Evolutionary conservation across 305 asterid genomes (phyloP).

Genomic region (Fraxinus latifolia): DNA sequence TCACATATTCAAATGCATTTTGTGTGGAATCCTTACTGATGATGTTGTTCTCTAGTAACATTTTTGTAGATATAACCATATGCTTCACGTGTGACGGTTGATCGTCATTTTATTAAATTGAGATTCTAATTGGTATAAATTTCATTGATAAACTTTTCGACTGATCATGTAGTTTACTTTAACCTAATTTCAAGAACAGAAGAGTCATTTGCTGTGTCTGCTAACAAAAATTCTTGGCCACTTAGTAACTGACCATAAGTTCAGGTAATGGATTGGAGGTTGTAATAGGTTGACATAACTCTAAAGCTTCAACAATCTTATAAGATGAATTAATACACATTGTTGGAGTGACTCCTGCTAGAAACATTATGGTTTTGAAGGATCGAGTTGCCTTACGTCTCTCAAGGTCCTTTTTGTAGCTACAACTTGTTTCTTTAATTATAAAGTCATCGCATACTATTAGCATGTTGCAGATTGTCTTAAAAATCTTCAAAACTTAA

Average conservation of each 20-base stretch:
- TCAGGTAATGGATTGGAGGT: neutral
- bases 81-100: neutral
- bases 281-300: neutral
- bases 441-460: neutral
- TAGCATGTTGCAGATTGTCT: neutral
- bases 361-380: neutral
- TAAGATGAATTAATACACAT: neutral
- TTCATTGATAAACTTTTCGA: neutral
- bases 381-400: neutral
- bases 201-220: neutral
- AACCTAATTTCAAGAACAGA: neutral
- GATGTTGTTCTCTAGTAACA: neutral
- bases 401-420: neutral
- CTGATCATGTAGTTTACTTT: neutral
- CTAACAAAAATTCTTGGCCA: neutral
- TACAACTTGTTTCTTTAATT: neutral
- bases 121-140: neutral
- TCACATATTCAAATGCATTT: neutral
- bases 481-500: neutral
- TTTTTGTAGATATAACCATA: neutral
- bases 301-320: neutral
- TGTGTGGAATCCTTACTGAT: neutral
- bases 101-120: neutral
- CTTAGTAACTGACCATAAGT: neutral
- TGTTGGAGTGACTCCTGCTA: neutral